Percentiles rank a stretch among this genome's conserved stretches.
Conservation (phyloP, 306 rosid genomes). For the Citrullus amarus region DNA sequence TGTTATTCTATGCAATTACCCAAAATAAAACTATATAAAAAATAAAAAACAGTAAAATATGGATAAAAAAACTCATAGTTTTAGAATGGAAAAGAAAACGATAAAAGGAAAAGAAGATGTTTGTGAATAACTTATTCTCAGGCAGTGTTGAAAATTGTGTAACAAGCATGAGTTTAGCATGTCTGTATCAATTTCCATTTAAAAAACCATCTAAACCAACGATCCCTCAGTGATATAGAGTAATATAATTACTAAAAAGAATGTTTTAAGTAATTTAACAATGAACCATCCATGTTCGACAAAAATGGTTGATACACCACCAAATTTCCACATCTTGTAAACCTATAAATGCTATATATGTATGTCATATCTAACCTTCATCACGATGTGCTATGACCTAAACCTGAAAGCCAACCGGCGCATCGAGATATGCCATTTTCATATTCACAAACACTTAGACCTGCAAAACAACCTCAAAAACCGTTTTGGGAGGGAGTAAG, state of each 20-base stretch:
- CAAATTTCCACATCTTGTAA: neutral
- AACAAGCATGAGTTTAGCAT: too few relatives aligned
- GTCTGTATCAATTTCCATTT: too few relatives aligned
- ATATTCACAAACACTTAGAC: constrained; percentile 31
- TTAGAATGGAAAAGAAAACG: too few relatives aligned
- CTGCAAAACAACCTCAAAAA: constrained; percentile 34
- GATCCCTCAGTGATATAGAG: neutral
- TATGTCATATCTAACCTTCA: neutral
- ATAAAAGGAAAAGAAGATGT: too few relatives aligned
- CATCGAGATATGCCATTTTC: neutral
- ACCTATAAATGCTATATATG: neutral
- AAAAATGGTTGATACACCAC: neutral
- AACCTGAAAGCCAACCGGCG: neutral
- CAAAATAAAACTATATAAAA: too few relatives aligned
- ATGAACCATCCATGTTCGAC: neutral
- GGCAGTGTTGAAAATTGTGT: too few relatives aligned
- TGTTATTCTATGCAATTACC: too few relatives aligned
- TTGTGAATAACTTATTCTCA: too few relatives aligned
- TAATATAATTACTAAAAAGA: neutral
- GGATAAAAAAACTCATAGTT: too few relatives aligned
- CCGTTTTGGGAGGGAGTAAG: constrained; percentile 57
- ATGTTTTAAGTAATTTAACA: neutral
- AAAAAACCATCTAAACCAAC: too few relatives aligned
- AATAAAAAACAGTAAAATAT: too few relatives aligned
- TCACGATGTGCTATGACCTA: neutral